Evolutionary conservation across 1,139 yeast species (phyloP).

Genomic region (Taphrina communis): DNA sequence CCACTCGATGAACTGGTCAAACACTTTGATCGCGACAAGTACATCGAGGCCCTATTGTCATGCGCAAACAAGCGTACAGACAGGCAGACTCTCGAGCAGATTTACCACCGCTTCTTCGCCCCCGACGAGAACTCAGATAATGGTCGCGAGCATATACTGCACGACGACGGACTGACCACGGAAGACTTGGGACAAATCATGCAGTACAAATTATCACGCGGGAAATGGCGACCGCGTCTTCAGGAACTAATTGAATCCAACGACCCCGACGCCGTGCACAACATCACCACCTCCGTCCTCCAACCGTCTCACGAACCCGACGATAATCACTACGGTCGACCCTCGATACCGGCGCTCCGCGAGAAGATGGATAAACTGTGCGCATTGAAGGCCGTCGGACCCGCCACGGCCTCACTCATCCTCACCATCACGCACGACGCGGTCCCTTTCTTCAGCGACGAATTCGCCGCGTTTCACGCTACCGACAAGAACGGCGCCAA

Average conservation of each 20-base stretch:
- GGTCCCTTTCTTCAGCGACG: constrained; percentile 35
- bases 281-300: not conserved
- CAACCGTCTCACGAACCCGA: no score
- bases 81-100: not conserved
- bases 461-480: constrained; percentile 15
- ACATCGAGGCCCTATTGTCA: not conserved
- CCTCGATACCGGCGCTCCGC: not conserved
- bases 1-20: constrained; percentile 6
- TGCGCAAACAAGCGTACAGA: constrained; percentile 20
- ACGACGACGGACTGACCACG: not conserved
- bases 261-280: not conserved
- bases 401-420: constrained; percentile 35
- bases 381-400: constrained; percentile 29
- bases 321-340: not conserved
- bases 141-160: not conserved
- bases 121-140: not conserved
- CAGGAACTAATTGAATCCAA: constrained; percentile 18
- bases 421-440: constrained; percentile 8
- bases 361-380: not conserved
- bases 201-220: constrained; percentile 19
- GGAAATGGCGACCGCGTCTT: constrained; percentile 25
- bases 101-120: constrained; percentile 11
- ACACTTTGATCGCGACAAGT: constrained; percentile 7
- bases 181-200: constrained; percentile 9
- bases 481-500: not conserved